Percentiles rank a stretch among this genome's conserved stretches.
These are phyloP conservation scores for Beauveria caledonica DNA, from an alignment of 2,329 filamentous ascomycete genomes.

Conservation along the genomic window DNA sequence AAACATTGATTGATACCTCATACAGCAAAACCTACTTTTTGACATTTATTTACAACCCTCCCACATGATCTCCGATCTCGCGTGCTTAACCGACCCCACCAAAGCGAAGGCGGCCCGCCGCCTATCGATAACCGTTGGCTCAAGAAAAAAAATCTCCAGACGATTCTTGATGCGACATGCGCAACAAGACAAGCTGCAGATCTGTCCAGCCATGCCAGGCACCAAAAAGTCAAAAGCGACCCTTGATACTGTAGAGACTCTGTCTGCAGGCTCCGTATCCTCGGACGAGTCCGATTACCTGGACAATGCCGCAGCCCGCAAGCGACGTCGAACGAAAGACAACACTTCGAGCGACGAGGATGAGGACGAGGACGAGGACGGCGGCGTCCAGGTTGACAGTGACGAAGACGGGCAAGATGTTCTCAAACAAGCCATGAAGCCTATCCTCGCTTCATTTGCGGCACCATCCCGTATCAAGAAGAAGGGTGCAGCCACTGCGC, in stretches of 20 bases:
- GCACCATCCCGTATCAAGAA: conserved; percentile 47
- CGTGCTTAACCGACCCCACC: not conserved
- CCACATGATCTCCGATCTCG: too few species aligned
- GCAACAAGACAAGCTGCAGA: not conserved
- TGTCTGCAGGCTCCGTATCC: not conserved
- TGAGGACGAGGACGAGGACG: conserved; percentile 18
- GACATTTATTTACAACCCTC: too few species aligned
- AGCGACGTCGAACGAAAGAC: conserved; percentile 31
- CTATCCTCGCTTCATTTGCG: conserved; percentile 33
- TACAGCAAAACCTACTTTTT: too few species aligned
- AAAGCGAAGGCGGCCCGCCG: not conserved
- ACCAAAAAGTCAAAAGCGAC: conserved; percentile 3
- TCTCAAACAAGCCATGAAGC: conserved; percentile 23
- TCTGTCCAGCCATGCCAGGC: conserved; percentile 10
- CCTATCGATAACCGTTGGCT: conserved; percentile 3
- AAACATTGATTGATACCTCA: too few species aligned
- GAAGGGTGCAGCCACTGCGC: conserved; percentile 19
- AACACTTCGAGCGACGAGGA: conserved; percentile 19
- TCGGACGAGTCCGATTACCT: conserved; percentile 42
- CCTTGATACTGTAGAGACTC: not conserved
- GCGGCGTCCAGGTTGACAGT: conserved; percentile 15
- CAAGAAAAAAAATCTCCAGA: not conserved
- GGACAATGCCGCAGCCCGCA: conserved; percentile 35
- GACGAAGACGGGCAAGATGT: conserved; percentile 24
- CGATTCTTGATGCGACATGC: not conserved